Evolutionary conservation across 306 rosid genomes (phyloP), one percentile per base, ranked within the genome.

Genomic region (Senna tora): DNA sequence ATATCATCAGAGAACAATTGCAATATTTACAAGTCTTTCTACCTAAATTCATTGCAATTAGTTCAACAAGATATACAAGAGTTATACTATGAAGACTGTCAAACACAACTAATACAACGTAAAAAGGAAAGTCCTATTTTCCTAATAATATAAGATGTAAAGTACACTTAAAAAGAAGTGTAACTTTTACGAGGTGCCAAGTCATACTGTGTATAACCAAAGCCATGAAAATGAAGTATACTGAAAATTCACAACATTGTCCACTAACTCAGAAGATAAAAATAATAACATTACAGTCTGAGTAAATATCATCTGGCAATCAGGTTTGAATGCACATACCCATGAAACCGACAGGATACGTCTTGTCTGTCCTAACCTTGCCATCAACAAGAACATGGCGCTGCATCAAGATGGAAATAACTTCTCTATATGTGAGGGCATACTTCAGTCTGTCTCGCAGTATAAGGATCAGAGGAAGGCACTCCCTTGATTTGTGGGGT

Each of bases 401-500:
- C 57, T 86, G 88, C 93, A 86, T 88, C 82, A 85, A 71, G 65
- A 84, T 84, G 32, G 85, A 65, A 69, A 72, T 77, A 7, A 88
- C 90, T 80, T 88, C 93, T 69, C 85, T 77, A 55, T 83, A 83
- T 17, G 85, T 85, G 33, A 85, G 84, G 72, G 90, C 93, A 79
- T 88, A 81, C 69, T 85, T 88, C 65, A 88, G 36, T 65, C 87
- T 82, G 72, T 86, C 83, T 52, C 93, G 71, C 46, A 80, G 21
- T 54, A 86, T 86, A 64, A 88, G 86, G 67, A 86, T 80, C 77
- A 84, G 78, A 4, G 93, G 91, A 5, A 86, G 70, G 60, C 90
- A 86, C 58, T 86, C 87, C 81, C 84, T 78, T 4, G 87, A 73
- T 30, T 84, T 85, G 82, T 88, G 91, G 60, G 91, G 94, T 41